phyloP scores from a whole-genome alignment of 768 basidiomycete genomes.

The Baorangia bicolor region DNA sequence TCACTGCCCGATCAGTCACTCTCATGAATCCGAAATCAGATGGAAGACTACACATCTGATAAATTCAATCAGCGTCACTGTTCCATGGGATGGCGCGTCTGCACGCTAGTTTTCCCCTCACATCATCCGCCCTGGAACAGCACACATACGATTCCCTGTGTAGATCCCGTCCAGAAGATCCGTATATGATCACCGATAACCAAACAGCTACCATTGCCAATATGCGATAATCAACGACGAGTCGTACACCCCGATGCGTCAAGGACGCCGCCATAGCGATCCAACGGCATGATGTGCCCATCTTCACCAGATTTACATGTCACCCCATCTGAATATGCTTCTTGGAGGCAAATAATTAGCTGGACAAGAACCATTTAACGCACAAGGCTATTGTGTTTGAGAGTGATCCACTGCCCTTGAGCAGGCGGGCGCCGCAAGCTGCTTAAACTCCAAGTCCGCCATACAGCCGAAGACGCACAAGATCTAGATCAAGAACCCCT shows the following conservation, averaged over 20 bases:
- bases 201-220: no score
- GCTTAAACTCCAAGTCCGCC: not conserved
- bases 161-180: not conserved
- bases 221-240: no score
- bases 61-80: not conserved
- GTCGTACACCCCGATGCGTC: not conserved
- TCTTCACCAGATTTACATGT: not conserved
- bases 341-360: not conserved
- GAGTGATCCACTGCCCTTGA: no score
- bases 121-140: not conserved
- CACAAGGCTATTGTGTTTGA: not conserved
- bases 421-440: no score
- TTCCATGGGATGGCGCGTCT: not conserved
- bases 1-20: not conserved
- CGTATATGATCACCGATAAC: no score
- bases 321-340: not conserved
- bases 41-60: not conserved
- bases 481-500: not conserved
- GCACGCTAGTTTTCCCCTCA: not conserved
- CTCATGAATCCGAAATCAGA: not conserved
- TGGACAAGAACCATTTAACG: not conserved
- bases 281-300: not conserved
- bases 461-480: not conserved
- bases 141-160: not conserved
- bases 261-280: not conserved